A percentile compares a stretch with the other conserved stretches of the same genome.
phyloP scores from a whole-genome alignment of 495 filamentous ascomycete genomes.

The Penicillium parvum region DNA sequence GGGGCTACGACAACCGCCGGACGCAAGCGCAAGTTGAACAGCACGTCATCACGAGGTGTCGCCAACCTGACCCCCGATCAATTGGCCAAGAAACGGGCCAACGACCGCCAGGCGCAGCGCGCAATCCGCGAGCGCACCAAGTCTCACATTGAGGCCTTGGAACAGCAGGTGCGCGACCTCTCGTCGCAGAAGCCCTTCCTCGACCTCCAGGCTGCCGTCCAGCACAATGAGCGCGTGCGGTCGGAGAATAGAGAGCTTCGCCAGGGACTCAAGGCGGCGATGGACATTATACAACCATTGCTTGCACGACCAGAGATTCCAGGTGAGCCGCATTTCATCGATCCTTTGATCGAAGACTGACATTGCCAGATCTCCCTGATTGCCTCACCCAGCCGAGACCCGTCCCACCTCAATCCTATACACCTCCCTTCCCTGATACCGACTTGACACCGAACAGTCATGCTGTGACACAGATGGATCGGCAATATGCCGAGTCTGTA shows the following conservation, averaged over 20 bases:
- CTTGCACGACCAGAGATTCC: constrained; percentile 30
- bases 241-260: constrained; percentile 68
- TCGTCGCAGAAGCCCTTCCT: constrained; percentile 71
- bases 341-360: constrained; percentile 4
- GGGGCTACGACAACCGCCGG: constrained; percentile 25
- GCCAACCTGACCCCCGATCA: constrained; percentile 70
- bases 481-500: constrained; percentile 29
- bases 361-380: constrained; percentile 10
- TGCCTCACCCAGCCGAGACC: constrained; percentile 15
- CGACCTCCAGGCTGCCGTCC: constrained; percentile 66
- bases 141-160: constrained; percentile 71
- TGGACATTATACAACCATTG: constrained; percentile 63
- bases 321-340: constrained; percentile 13
- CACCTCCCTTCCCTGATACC: constrained; percentile 25
- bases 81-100: constrained; percentile 75
- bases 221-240: constrained; percentile 64
- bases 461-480: constrained; percentile 15
- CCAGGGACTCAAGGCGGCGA: constrained; percentile 53
- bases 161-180: constrained; percentile 67
- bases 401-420: constrained; percentile 19
- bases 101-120: constrained; percentile 84
- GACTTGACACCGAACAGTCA: constrained; percentile 19
- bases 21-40: constrained; percentile 48
- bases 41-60: constrained; percentile 60
- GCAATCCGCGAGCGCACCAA: constrained; percentile 82